Percentiles rank a stretch among this genome's conserved stretches.
These are phyloP conservation scores for Sporothrix inflata DNA, from an alignment of 2,329 filamentous ascomycete species.

Conservation along the genomic window DNA sequence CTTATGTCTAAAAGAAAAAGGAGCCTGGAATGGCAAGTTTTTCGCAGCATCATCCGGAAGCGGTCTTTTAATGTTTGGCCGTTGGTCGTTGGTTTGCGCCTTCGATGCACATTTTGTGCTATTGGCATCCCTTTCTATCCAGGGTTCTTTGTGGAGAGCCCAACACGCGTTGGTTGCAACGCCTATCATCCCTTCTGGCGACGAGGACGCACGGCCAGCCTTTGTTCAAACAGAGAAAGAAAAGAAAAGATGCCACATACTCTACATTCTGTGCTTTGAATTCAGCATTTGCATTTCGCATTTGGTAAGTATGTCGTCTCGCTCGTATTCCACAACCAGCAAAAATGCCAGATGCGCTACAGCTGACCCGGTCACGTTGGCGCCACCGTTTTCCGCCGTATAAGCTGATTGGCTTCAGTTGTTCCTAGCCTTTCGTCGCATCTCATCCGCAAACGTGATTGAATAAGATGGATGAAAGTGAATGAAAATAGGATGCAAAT, in stretches of 20 bases:
- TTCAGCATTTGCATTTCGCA: background rate
- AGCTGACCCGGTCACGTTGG: background rate
- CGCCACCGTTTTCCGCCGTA: background rate
- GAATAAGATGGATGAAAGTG: background rate
- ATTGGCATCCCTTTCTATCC: no score
- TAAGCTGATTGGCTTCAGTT: slow-evolving; percentile 13
- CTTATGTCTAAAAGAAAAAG: background rate
- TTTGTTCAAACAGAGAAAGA: no score
- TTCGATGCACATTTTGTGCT: background rate
- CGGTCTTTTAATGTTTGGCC: background rate
- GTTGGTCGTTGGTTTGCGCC: background rate
- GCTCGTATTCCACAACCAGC: no score
- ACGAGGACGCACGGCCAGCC: no score
- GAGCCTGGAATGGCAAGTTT: background rate
- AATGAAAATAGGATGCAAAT: background rate
- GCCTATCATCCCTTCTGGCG: no score
- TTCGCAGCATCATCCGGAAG: background rate
- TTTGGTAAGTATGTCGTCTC: background rate
- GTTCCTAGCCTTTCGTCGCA: background rate
- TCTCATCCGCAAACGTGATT: background rate
- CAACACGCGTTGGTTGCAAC: no score
- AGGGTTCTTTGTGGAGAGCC: no score
- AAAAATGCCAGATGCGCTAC: background rate
- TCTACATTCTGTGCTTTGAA: background rate
- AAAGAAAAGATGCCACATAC: no score